Evolutionary conservation across 1,284 basidiomycete genomes (phyloP), one percentile per base, ranked within the genome.

Genomic region (Boletus holoroseus): DNA sequence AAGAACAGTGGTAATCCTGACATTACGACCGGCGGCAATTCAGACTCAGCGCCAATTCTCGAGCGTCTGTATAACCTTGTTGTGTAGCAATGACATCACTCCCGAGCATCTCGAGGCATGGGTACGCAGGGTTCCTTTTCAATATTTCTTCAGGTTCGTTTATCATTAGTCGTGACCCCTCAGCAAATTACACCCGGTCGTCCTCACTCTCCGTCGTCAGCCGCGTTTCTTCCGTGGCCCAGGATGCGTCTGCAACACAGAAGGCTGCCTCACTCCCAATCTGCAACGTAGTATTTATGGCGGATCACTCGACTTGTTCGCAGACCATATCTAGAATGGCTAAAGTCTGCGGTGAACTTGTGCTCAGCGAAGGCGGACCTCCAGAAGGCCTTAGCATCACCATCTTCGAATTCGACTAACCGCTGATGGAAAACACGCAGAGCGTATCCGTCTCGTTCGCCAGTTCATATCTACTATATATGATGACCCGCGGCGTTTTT

Each of bases 21-120:
- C n/a, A n/a, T n/a, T n/a, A n/a, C n/a, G n/a, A n/a, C n/a, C n/a
- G n/a, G n/a, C n/a, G n/a, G n/a, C n/a, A n/a, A n/a, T n/a, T n/a
- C n/a, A n/a, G n/a, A n/a, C n/a, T 24, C 53, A 58, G 27, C 39
- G n/a, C 22, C 44, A 34, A 18, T 52, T 58, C 44, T 53, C 57
- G 20, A 32, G 37, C 28, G 36, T 56, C 9, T 46, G 43, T 22
- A 35, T 56, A 5, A 40, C 48, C 1, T 16, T 57, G 49, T n/a
- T 42, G 20, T 46, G 2, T 18, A 26, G 34, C 27, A 26, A 39
- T 26, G 28, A 36, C 2, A 30, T 42, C 13, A 11, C 31, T 24
- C 7, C 28, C 12, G 2, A 35, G 15, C 38, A 31, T 8, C 2
- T 5, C 30, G 1, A 20, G 3, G 28, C 26, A 20, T 44, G 49